phyloP scores from a whole-genome alignment of 2,329 filamentous ascomycete genomes.

The Lasiodiplodia sp. region DNA sequence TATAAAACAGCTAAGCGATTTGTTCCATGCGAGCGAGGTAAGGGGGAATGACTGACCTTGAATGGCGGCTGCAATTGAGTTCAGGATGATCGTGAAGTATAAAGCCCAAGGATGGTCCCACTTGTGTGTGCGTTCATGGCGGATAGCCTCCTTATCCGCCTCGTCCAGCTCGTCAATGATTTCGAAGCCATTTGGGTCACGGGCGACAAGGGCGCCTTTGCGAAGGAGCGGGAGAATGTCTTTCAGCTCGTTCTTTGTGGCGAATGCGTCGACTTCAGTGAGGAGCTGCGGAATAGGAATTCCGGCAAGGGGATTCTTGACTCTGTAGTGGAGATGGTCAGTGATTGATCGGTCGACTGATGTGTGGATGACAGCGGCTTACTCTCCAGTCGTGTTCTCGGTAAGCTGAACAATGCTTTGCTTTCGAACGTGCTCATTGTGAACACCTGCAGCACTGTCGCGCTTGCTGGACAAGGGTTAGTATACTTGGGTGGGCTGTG shows the following conservation, averaged over 20 bases:
- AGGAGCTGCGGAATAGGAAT: constrained; percentile 60
- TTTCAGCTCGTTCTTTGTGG: constrained; percentile 63
- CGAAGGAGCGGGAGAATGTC: constrained; percentile 66
- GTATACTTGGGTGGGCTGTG: neutral
- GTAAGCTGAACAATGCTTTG: neutral
- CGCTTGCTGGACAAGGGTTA: constrained; percentile 6
- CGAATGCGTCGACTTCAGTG: constrained; percentile 66
- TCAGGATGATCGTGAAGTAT: constrained; percentile 71
- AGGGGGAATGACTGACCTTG: constrained; percentile 67
- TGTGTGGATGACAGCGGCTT: neutral
- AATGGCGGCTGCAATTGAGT: constrained; percentile 74
- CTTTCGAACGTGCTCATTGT: neutral
- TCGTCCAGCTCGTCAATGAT: constrained; percentile 67
- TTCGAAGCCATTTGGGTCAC: constrained; percentile 70
- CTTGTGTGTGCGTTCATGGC: constrained; percentile 70
- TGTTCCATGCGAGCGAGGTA: constrained; percentile 47
- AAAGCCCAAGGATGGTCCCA: constrained; percentile 64
- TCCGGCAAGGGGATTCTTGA: constrained; percentile 64
- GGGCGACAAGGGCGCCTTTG: constrained; percentile 77
- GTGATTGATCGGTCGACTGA: neutral
- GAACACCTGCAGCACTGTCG: neutral
- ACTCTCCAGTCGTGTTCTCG: constrained; percentile 15
- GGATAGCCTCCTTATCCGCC: constrained; percentile 66
- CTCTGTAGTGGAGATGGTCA: constrained; percentile 44
- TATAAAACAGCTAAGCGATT: constrained; percentile 65